These are phyloP conservation scores for Populus ilicifolia DNA, from an alignment of 345 rosid genomes.

Conservation along the genomic window DNA sequence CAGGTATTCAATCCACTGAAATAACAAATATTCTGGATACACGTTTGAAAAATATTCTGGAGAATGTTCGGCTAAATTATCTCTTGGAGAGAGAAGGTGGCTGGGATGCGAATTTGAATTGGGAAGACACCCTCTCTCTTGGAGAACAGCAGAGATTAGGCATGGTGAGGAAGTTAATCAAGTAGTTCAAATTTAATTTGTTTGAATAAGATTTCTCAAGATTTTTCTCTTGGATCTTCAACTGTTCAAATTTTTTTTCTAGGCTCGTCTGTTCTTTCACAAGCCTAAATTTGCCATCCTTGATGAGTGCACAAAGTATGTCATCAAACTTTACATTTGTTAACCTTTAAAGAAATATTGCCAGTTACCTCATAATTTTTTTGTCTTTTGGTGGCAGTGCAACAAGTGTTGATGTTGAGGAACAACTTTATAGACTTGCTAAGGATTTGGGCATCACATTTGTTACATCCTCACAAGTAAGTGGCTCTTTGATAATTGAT, in stretches of 20 bases:
- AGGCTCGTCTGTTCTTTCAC: constrained; percentile 97
- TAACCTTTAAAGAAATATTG: background rate
- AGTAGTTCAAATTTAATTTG: background rate
- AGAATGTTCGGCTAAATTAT: constrained; percentile 76
- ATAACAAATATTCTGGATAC: constrained; percentile 45
- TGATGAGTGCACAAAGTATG: constrained; percentile 97
- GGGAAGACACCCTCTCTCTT: constrained; percentile 94
- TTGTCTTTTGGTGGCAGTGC: constrained; percentile 50
- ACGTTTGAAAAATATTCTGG: constrained; percentile 62
- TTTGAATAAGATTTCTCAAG: background rate
- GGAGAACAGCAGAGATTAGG: constrained; percentile 99
- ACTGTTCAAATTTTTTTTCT: constrained; percentile 17
- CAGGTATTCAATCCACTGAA: constrained; percentile 44
- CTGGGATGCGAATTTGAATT: constrained; percentile 74
- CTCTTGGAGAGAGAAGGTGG: constrained; percentile 86
- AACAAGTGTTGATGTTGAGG: constrained; percentile 94
- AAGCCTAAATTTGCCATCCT: constrained; percentile 87
- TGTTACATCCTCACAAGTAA: constrained; percentile 90
- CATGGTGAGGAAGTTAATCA: constrained; percentile 52
- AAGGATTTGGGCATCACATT: constrained; percentile 78
- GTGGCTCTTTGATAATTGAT: constrained; percentile 8
- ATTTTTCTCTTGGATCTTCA: constrained; percentile 2
- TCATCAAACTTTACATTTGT: constrained; percentile 8
- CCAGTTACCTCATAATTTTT: background rate
- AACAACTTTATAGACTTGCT: constrained; percentile 85